phyloP scores from a whole-genome alignment of 2,329 filamentous ascomycete genomes.

The Trichoderma sp. region DNA sequence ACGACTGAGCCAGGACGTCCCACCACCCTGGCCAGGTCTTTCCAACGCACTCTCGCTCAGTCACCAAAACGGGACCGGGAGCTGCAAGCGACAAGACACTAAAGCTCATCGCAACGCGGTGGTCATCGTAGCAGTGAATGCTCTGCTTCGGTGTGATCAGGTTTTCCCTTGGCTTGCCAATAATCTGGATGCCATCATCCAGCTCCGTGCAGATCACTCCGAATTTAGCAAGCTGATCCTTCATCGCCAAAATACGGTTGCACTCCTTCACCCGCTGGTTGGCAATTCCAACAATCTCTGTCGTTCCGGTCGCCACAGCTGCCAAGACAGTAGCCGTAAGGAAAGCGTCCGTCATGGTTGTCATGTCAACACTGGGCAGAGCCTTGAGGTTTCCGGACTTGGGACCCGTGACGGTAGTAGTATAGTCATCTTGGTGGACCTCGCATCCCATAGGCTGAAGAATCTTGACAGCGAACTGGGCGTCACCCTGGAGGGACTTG shows the following conservation, averaged over 20 bases:
- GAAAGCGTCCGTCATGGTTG: slow-evolving; percentile 98
- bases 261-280: slow-evolving; percentile 99
- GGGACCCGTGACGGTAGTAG: slow-evolving; percentile 93
- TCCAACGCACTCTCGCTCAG: slow-evolving; percentile 87
- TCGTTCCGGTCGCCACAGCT: slow-evolving; percentile 79
- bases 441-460: slow-evolving; percentile 89
- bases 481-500: slow-evolving; percentile 88
- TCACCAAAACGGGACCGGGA: slow-evolving; percentile 68
- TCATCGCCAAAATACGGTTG: slow-evolving; percentile 94
- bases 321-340: slow-evolving; percentile 90
- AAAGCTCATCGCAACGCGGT: slow-evolving; percentile 98
- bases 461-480: slow-evolving; percentile 87
- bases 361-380: slow-evolving; percentile 88
- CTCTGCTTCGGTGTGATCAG: slow-evolving; percentile 58
- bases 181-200: slow-evolving; percentile 85
- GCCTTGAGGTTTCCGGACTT: slow-evolving; percentile 67
- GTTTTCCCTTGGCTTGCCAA: slow-evolving; percentile 47
- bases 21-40: slow-evolving; percentile 99
- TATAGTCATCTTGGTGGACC: slow-evolving; percentile 78
- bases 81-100: slow-evolving; percentile 77
- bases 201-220: slow-evolving; percentile 82
- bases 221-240: slow-evolving; percentile 89
- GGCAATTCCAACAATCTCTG: slow-evolving; percentile 87
- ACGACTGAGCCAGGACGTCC: slow-evolving; percentile 79
- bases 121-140: slow-evolving; percentile 93